Percentiles rank a stretch among this genome's conserved stretches.
Evolutionary conservation across 2,329 filamentous ascomycete genomes (phyloP).

Genomic region (Coleophoma crateriformis): DNA sequence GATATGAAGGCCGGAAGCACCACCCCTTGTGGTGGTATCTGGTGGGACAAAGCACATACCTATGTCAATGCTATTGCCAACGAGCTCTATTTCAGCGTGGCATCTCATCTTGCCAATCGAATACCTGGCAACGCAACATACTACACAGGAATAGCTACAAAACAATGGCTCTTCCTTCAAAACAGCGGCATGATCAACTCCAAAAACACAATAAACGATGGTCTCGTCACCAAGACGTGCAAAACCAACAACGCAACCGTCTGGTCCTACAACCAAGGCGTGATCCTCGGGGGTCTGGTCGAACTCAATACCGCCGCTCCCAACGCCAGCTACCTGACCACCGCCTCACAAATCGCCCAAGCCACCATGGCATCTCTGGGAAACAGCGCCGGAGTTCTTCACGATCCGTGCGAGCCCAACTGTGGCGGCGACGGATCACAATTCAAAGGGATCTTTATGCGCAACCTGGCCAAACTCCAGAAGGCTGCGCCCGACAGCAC

Average conservation of each 20-base stretch:
- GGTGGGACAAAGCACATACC: constrained; percentile 45
- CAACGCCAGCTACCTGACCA: constrained; percentile 29
- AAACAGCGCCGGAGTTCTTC: constrained; percentile 42
- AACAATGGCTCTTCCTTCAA: constrained; percentile 46
- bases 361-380: constrained; percentile 43
- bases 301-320: constrained; percentile 50
- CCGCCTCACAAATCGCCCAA: constrained; percentile 45
- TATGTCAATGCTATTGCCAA: constrained; percentile 55
- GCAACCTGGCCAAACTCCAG: constrained; percentile 53
- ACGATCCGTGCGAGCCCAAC: constrained; percentile 46
- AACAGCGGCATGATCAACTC: constrained; percentile 40
- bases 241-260: constrained; percentile 37
- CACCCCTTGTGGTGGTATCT: constrained; percentile 39
- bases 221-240: constrained; percentile 38
- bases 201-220: constrained; percentile 46
- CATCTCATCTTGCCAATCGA: constrained; percentile 48
- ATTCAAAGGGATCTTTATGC: constrained; percentile 69
- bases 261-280: constrained; percentile 56
- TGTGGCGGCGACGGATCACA: constrained; percentile 47
- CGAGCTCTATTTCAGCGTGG: constrained; percentile 48
- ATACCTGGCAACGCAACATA: constrained; percentile 45
- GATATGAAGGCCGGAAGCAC: constrained; percentile 48
- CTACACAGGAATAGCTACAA: constrained; percentile 48
- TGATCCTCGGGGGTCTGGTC: constrained; percentile 51
- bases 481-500: constrained; percentile 38